Percentiles rank a stretch among this genome's conserved stretches.
phyloP scores from a whole-genome alignment of 2,329 filamentous ascomycete genomes.

The Cladosporium sp. region DNA sequence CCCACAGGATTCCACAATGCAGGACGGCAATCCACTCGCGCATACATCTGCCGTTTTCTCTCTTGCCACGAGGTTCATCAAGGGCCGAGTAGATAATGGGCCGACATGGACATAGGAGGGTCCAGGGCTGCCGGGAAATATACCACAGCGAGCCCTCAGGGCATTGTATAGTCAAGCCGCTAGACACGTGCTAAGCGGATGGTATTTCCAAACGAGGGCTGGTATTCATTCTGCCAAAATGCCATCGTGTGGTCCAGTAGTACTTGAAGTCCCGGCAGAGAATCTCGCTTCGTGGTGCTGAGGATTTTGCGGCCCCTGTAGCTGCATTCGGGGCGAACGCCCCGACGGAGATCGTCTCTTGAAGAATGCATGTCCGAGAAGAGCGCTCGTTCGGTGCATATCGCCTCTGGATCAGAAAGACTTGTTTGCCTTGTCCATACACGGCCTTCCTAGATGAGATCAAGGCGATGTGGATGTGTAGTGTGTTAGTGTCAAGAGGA shows the following conservation, averaged over 20 bases:
- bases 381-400: neutral
- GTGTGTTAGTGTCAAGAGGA: neutral
- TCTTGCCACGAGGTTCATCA: neutral
- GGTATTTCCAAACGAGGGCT: too few relatives aligned
- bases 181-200: neutral
- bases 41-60: neutral
- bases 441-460: neutral
- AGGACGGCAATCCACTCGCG: neutral
- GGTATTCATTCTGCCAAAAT: neutral
- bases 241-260: neutral
- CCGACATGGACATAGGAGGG: neutral
- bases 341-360: neutral
- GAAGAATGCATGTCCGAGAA: neutral
- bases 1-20: neutral
- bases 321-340: neutral
- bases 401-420: neutral
- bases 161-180: neutral
- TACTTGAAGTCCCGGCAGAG: neutral
- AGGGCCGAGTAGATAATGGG: neutral
- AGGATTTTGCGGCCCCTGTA: neutral
- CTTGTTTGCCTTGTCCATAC: neutral
- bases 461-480: neutral
- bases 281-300: constrained; percentile 1
- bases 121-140: neutral
- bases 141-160: neutral